Base-by-base conservation (phyloP, 2,329 filamentous ascomycete species). In the Xylariaceae sp. region DNA sequence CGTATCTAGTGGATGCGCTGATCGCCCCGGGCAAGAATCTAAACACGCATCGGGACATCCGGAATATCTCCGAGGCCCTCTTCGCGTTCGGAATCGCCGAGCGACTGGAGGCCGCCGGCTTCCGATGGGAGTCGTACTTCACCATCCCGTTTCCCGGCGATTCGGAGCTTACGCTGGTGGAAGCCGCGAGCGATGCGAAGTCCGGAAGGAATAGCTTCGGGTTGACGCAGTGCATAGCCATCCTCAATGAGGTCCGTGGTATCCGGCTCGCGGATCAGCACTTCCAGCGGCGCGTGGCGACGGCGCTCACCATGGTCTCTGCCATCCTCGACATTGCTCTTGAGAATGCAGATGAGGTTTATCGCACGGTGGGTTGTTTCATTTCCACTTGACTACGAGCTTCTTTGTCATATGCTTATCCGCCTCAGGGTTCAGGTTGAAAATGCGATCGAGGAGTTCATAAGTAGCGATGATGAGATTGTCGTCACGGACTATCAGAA, bases 101-200 rank as follows among this genome's bases (percentile, higher is more conserved):
- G 6, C 51, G 61, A 11, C 54, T 70, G 1, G 64, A 65, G 44
- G 52, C 53, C 11, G 58, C 61, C n/a, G 65, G 67, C 9, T 60
- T 70, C 34, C 60, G 67, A 29, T 70, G 67, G 68, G 68, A 69
- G 11, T 62, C 67, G 5, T 71, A 71, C 34, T 68, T 68, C 26
- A 69, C 67, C 4, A 61, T 65, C 2, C 43, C 52, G 6, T 51
- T 26, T 1, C 51, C 50, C 34, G 31, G 48, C 3, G 27, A n/a
- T 35, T 51, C 56, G 2, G 57, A 55, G 0, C 62, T 67, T 47
- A 57, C 60, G 11, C 53, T 67, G 11, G 46, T 46, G 1, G 64
- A 67, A 56, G 64, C 64, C 11, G 63, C 61, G 2, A 66, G 62
- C 42, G 64, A 67, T 52, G 60, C 57, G 19, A 65, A 64, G 35